Evolutionary conservation across 148 eudicot species (phyloP).

Genomic region (Diospyros lotus): DNA sequence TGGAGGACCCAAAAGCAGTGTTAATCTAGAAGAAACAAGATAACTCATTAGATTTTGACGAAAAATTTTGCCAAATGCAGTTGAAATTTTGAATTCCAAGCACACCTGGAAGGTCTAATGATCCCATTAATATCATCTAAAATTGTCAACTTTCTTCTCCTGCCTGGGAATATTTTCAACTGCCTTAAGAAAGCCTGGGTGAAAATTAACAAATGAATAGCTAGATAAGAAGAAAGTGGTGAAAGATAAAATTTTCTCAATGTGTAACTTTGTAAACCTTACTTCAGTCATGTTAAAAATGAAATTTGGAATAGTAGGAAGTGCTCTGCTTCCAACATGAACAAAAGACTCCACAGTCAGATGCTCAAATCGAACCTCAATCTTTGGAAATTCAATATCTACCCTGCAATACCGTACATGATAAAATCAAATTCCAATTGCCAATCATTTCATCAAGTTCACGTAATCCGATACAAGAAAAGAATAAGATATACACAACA

Average conservation of each 20-base stretch:
- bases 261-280: slow-evolving; percentile 5
- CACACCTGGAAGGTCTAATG: slow-evolving; percentile 85
- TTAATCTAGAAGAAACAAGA: slow-evolving; percentile 44
- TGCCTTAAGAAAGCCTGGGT: slow-evolving; percentile 76
- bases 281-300: slow-evolving; percentile 90
- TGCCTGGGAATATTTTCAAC: slow-evolving; percentile 52
- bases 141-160: slow-evolving; percentile 66
- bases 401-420: slow-evolving; percentile 52
- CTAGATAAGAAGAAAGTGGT: slow-evolving; percentile 1
- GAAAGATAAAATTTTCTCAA: not conserved
- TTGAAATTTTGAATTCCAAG: not conserved
- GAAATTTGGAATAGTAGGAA: slow-evolving; percentile 92
- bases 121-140: slow-evolving; percentile 83
- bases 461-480: not conserved
- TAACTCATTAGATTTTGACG: slow-evolving; percentile 6
- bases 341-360: slow-evolving; percentile 71
- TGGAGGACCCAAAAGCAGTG: slow-evolving; percentile 94
- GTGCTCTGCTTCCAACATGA: slow-evolving; percentile 87
- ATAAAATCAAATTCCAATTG: slow-evolving; percentile 2
- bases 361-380: slow-evolving; percentile 87
- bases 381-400: slow-evolving; percentile 71
- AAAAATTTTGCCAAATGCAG: not conserved
- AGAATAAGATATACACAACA: not conserved
- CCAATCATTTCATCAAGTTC: not conserved
- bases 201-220: slow-evolving; percentile 11